Evolutionary conservation across 192 early-diverging fungal genomes (phyloP), one percentile per base, ranked within the genome.

Genomic region (Backusella mclennaniae): DNA sequence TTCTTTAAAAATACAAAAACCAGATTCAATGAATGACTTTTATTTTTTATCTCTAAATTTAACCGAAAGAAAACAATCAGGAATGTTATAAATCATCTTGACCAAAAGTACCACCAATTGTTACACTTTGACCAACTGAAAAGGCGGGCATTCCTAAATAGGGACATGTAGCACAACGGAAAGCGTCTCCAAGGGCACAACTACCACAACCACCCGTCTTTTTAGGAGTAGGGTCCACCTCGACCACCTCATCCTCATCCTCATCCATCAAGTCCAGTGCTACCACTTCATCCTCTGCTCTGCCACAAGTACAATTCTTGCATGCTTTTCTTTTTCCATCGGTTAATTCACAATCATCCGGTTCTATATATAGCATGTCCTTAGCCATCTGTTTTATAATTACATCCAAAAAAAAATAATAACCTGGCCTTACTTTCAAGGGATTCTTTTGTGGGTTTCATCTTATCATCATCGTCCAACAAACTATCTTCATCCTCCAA

Each of bases 101-200:
- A 46, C 76, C 82, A 77, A 84, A 84, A 49, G 74, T 66, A 31
- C 97, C 97, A 33, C 89, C 92, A n/a, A 99, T 86, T 26, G 88
- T 86, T 69, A 99, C 91, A 82, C 96, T 95, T 78, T 99, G 95
- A 36, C 98, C 98, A 2, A 95, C 94, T 79, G 95, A 90, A 85
- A 99, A 99, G 7, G 96, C 92, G n/a, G 98, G 98, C 95, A 98
- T 96, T 35, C 98, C 98, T 35, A 96, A 83, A 76, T 98, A 99
- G 35, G 98, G 98, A 83, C 98, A 99, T 35, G 92, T 92, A 44
- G 91, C 86, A 87, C 98, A 99, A 26, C 98, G 89, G 89, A 99
- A 99, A 1, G 98, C 98, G 85, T 99, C 98, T 38, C 98, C 98
- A 9, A 99, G 85, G 70, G 92, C 94, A 83, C 98, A 99, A 87